Base-by-base conservation (phyloP, 176 grass and related monocot genomes). In the Miscanthus lutarioriparius region DNA sequence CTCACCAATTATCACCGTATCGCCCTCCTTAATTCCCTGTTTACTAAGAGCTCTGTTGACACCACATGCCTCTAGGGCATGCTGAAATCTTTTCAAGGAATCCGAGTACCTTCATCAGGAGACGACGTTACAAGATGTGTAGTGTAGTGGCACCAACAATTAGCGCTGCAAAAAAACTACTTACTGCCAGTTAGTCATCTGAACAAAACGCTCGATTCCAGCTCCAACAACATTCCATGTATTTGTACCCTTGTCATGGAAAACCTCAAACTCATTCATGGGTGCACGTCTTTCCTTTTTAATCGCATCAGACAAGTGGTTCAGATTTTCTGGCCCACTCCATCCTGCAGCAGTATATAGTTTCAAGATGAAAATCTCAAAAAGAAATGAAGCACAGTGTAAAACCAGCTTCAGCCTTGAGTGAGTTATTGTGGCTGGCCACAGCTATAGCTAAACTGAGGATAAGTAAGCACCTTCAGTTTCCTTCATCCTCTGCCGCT, bases 171-270 rank as follows among this genome's bases (percentile, higher is more conserved):
- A 39, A 70, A 28, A 58, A 20, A 51, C 40, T 26, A 90, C 90
- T 72, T 83, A 91, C 93, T 94, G 91, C 96, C 96, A 98, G 83
- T 98, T 95, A 79, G 96, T 98, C 96, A 95, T 98, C 64, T 98
- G 96, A 85, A 98, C 96, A 80, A 98, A 98, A 7, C 96, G 88
- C 82, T 93, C 87, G 49, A 98, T 90, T 86, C 96, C 96, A 81
- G 87, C 93, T 71, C 96, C 96, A 59, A 81, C 87, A 68, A 95
- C 92, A 80, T 83, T 82, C 96, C 96, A 98, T 58, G 87, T 95
- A 74, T 80, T 88, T 20, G 91, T 77, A 25, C 80, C 83, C 66
- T 92, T 89, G 59, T 95, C 92, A 76, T 98, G 93, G 83, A 90
- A 85, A 64, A 98, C 93, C 65, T 93, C 89, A 83, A 98, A 98